Conservation (phyloP, 176 grass and related monocot genomes). For the Oryza meridionalis region DNA sequence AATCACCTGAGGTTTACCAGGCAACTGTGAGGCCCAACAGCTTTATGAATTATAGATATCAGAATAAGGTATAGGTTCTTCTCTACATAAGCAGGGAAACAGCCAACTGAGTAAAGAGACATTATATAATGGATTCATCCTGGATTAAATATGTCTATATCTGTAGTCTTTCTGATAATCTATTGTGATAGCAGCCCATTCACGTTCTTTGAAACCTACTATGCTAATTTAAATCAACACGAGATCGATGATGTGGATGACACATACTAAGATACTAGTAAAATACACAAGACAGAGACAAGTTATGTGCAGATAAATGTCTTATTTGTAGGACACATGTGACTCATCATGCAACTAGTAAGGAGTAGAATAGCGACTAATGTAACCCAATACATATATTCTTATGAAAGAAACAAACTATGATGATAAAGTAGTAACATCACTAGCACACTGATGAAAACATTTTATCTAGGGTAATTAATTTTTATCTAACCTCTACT, state of each 20-base stretch:
- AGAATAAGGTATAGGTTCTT: neutral
- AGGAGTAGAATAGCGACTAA: conserved; percentile 1
- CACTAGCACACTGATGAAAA: neutral
- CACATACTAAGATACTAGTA: conserved; percentile 19
- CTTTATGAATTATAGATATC: neutral
- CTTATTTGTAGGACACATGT: neutral
- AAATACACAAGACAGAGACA: conserved; percentile 20
- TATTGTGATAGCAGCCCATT: neutral
- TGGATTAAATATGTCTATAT: conserved; percentile 7
- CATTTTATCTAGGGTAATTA: conserved; percentile 27
- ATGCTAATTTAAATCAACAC: conserved; percentile 11
- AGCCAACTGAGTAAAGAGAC: neutral
- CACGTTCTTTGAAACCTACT: neutral
- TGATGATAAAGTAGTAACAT: neutral
- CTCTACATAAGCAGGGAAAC: conserved; percentile 15
- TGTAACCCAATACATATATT: neutral
- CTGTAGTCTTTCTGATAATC: neutral
- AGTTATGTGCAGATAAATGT: conserved; percentile 37
- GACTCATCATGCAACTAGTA: conserved; percentile 21
- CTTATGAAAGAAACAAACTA: conserved; percentile 14
- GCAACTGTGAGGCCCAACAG: neutral
- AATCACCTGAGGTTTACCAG: conserved; percentile 64
- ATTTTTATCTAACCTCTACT: conserved; percentile 67
- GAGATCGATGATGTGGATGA: neutral
- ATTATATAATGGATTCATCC: conserved; percentile 26